Evolutionary conservation across 1,139 yeast species (phyloP), one percentile per base, ranked within the genome.

Genomic region (Suhomyces bolitotheri): DNA sequence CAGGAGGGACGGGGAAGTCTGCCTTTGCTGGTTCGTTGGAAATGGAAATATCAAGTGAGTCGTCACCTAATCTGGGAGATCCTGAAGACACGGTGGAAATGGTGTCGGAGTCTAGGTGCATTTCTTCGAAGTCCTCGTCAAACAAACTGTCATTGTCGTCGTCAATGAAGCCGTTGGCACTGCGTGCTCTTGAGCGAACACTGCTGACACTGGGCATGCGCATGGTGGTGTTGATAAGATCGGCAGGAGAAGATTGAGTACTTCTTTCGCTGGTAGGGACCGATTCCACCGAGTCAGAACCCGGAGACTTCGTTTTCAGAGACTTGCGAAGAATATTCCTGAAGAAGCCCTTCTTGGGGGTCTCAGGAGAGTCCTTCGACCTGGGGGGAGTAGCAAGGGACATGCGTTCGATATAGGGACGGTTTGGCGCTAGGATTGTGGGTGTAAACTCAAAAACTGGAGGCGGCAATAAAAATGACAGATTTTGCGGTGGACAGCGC

Each of bases 291-390:
- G 35, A 25, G 14, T 12, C 15, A 4, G 29, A 12, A 5, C 24
- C 13, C 10, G 35, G 12, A 5, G 22, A 11, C 17, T 28, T 27
- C 19, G 22, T 10, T 19, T n/a, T 28, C 24, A 25, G 36, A 9
- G 35, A 16, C 25, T 47, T 36, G 15, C 47, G 41, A 22, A 52
- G 43, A 6, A 52, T 44, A 32, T 44, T 47, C 21, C 44, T 45
- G 34, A 52, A 44, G 21, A 52, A 45, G 4, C 53, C 44, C 33
- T 36, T 22, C 42, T 38, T 27, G 38, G 44, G 36, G 20, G 41
- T 34, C 10, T 15, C 30, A 4, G 36, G 36, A 2, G 32, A 24
- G 16, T 33, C 33, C 28, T 33, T 33, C n/a, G 36, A 27, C 27
- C 28, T 13, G 7, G 36, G 36, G 10, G 36, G 36, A 8, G 36